Evolutionary conservation across 257 asterid genomes (phyloP).

Genomic region (Primulina huaijiensis): DNA sequence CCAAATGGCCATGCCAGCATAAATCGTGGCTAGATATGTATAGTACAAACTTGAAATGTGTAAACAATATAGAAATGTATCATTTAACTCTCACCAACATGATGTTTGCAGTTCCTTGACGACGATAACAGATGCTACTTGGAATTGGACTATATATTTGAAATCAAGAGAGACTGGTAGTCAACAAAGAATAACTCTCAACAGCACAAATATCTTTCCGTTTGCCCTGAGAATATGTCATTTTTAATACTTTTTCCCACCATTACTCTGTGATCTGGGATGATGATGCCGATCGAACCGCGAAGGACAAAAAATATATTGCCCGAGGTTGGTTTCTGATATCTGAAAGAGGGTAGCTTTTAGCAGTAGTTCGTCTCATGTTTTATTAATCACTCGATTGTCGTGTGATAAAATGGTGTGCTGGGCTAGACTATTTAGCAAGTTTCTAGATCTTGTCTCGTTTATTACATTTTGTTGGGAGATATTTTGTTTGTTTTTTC

Average conservation of each 20-base stretch:
- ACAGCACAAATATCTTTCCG: constrained; percentile 22
- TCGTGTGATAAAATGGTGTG: constrained; percentile 28
- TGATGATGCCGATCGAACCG: constrained; percentile 34
- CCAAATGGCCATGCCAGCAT: neutral
- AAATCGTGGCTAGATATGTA: neutral
- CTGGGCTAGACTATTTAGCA: neutral
- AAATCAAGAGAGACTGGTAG: constrained; percentile 32
- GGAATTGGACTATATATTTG: neutral
- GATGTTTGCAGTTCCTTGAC: neutral
- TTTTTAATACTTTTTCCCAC: constrained; percentile 23
- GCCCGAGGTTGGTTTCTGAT: constrained; percentile 31
- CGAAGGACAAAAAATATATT: constrained; percentile 16
- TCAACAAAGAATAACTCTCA: constrained; percentile 27
- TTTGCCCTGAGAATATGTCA: constrained; percentile 26
- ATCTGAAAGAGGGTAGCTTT: constrained; percentile 24
- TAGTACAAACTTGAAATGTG: neutral
- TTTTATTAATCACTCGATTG: constrained; percentile 21
- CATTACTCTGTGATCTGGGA: constrained; percentile 26
- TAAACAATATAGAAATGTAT: neutral
- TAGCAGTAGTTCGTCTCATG: constrained; percentile 24
- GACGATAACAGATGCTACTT: neutral
- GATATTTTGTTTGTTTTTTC: neutral
- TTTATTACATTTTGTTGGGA: no score
- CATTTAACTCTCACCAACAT: neutral
- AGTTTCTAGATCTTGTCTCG: neutral